Conservation (phyloP, 2,329 filamentous ascomycete genomes). For the Aspergillus sp. region DNA sequence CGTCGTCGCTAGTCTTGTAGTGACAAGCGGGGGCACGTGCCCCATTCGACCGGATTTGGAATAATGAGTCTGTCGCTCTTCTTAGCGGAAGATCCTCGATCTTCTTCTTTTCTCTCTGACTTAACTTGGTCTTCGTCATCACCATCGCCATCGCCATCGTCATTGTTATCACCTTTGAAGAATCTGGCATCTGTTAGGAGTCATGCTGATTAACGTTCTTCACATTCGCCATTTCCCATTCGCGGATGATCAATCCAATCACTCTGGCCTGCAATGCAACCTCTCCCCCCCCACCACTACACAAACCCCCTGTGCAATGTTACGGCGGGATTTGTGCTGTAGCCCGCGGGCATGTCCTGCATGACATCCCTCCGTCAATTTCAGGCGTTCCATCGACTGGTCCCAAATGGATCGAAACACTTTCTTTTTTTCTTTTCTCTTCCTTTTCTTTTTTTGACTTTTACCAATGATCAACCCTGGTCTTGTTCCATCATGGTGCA, state of each 20-base stretch:
- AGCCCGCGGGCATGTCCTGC: slow-evolving; percentile 17
- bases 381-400: slow-evolving; percentile 5
- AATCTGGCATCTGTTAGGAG: not conserved
- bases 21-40: too few species aligned
- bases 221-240: not conserved
- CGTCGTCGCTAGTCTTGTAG: too few species aligned
- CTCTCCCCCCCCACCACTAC: slow-evolving; percentile 1
- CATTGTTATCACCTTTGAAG: too few species aligned
- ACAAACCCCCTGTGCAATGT: slow-evolving; percentile 13
- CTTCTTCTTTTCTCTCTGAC: too few species aligned
- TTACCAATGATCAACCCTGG: not conserved
- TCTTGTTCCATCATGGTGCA: slow-evolving; percentile 15
- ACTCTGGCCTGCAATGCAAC: slow-evolving; percentile 13
- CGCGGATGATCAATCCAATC: not conserved
- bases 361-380: slow-evolving; percentile 12
- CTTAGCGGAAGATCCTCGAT: too few species aligned
- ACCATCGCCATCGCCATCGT: too few species aligned
- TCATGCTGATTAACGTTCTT: not conserved
- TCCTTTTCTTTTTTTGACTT: slow-evolving; percentile 4
- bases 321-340: slow-evolving; percentile 15
- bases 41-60: too few species aligned
- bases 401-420: slow-evolving; percentile 6
- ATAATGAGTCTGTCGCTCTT: too few species aligned
- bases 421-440: slow-evolving; percentile 2
- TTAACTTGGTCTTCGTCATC: too few species aligned